Evolutionary conservation across 371 early-diverging fungal species (phyloP).

Genomic region (Nematocida parisii): DNA sequence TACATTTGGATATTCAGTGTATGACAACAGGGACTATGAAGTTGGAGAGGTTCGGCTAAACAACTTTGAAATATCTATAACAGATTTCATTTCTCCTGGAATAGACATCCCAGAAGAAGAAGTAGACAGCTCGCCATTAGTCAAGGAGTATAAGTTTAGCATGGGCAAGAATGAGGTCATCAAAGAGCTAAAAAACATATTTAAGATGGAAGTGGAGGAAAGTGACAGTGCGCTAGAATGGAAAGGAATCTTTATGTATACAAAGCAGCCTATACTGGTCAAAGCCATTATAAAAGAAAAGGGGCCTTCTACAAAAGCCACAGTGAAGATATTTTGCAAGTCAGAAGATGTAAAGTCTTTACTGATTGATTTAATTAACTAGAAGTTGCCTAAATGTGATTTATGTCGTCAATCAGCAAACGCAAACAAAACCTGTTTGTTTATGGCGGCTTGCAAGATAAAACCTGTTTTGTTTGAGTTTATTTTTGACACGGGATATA

Average conservation of each 20-base stretch:
- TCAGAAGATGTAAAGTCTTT: slow-evolving; percentile 17
- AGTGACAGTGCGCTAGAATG: slow-evolving; percentile 6
- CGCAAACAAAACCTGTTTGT: too few relatives aligned
- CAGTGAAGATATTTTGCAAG: slow-evolving; percentile 6
- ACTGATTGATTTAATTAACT: slow-evolving; percentile 19
- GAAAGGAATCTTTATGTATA: slow-evolving; percentile 29
- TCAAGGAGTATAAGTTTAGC: slow-evolving; percentile 48
- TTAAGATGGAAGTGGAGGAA: slow-evolving; percentile 36
- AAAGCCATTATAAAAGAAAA: slow-evolving; percentile 41
- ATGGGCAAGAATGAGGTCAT: slow-evolving; percentile 27
- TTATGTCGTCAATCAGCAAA: too few relatives aligned
- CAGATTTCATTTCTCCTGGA: slow-evolving; percentile 33
- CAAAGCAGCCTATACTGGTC: slow-evolving; percentile 16
- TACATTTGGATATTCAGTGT: slow-evolving; percentile 45
- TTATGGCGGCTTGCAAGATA: background rate
- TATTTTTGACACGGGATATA: background rate
- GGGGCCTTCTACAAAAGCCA: background rate
- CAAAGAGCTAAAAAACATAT: slow-evolving; percentile 47
- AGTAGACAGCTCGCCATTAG: slow-evolving; percentile 1
- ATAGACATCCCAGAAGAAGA: slow-evolving; percentile 5
- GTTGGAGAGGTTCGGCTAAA: slow-evolving; percentile 41
- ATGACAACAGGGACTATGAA: slow-evolving; percentile 55
- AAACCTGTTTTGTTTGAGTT: slow-evolving; percentile 14
- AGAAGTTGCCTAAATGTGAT: background rate
- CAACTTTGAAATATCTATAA: slow-evolving; percentile 12